Conservation (phyloP, 495 filamentous ascomycete genomes). For the Podospora pseudocomata region DNA sequence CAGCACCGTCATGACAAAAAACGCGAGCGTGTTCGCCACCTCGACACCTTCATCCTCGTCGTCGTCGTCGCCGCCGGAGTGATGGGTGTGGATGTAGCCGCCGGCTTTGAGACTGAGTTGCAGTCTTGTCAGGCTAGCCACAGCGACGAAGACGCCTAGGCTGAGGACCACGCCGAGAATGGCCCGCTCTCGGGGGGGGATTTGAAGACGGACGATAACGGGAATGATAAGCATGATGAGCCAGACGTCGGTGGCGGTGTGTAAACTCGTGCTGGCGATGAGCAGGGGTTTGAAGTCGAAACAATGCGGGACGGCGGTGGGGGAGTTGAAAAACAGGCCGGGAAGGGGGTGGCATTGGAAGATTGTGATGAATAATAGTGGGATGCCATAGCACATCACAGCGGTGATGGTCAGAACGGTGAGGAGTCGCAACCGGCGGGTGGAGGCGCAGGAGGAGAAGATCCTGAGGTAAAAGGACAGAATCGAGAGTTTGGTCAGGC, state of each 20-base stretch:
- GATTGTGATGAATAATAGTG: conserved; percentile 37
- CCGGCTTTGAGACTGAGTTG: conserved; percentile 17
- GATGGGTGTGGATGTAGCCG: neutral
- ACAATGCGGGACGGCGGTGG: conserved; percentile 25
- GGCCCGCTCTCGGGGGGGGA: conserved; percentile 33
- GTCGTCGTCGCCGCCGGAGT: neutral
- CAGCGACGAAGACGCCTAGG: conserved; percentile 37
- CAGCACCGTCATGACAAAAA: conserved; percentile 35
- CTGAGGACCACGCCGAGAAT: conserved; percentile 35
- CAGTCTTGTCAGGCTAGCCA: conserved; percentile 33
- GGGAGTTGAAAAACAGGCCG: conserved; percentile 28
- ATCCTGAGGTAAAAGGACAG: conserved; percentile 42
- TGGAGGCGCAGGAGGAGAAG: conserved; percentile 21
- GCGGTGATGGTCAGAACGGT: conserved; percentile 13
- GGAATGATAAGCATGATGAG: conserved; percentile 36
- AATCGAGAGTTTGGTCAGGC: conserved; percentile 40
- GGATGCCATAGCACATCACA: conserved; percentile 27
- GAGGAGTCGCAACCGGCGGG: neutral
- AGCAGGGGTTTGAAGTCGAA: conserved; percentile 35
- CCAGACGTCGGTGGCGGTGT: conserved; percentile 37
- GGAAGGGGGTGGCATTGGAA: conserved; percentile 37
- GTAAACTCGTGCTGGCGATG: conserved; percentile 32
- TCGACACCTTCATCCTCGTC: conserved; percentile 12
- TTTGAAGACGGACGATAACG: conserved; percentile 32
- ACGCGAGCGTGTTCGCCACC: conserved; percentile 23